These are phyloP conservation scores for Verticillium tricorpus DNA, from an alignment of 2,329 filamentous ascomycete genomes.

Conservation along the genomic window DNA sequence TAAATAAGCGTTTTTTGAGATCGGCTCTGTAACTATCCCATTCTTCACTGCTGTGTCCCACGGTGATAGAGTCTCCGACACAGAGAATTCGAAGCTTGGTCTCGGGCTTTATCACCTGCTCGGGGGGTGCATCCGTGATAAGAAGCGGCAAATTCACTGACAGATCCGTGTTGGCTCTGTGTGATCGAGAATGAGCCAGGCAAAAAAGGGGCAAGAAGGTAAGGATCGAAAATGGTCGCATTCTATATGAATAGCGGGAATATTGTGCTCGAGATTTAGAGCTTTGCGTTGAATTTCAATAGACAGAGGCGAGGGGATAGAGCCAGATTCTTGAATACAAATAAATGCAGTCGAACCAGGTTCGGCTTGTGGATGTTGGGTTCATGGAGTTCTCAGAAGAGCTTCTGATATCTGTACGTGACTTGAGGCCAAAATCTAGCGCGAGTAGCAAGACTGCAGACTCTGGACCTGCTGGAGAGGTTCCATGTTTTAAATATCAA, in stretches of 20 bases:
- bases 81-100: slow-evolving; percentile 29
- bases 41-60: slow-evolving; percentile 24
- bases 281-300: not conserved
- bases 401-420: too few species aligned
- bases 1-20: slow-evolving; percentile 20
- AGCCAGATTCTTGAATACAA: not conserved
- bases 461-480: too few species aligned
- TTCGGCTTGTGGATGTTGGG: too few species aligned
- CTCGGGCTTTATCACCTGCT: slow-evolving; percentile 15
- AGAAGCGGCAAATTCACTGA: not conserved
- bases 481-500: too few species aligned
- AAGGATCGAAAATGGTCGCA: not conserved
- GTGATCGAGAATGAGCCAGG: not conserved
- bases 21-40: slow-evolving; percentile 28
- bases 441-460: too few species aligned
- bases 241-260: not conserved
- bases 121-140: not conserved
- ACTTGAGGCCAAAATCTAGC: too few species aligned
- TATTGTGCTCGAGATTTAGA: not conserved
- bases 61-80: slow-evolving; percentile 32
- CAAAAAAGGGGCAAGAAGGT: not conserved
- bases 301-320: too few species aligned
- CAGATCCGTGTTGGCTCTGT: not conserved
- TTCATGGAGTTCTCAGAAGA: too few species aligned
- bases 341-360: too few species aligned